Percentiles rank a stretch among this genome's conserved stretches.
These are phyloP conservation scores for Colletotrichum australisinense DNA, from an alignment of 2,329 filamentous ascomycete genomes.

Conservation along the genomic window DNA sequence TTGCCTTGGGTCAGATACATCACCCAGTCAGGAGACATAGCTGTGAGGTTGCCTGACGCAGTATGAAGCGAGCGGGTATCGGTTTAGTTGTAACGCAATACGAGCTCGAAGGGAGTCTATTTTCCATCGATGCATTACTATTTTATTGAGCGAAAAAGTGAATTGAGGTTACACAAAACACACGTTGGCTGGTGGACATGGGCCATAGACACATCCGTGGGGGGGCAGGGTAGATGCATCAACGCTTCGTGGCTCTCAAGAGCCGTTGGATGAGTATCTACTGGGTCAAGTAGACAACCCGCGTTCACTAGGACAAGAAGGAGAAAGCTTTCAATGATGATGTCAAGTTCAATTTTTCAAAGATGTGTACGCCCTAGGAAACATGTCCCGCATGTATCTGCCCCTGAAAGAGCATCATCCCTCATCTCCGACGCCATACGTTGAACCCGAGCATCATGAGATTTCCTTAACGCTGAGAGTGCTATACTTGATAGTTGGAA, in stretches of 20 bases:
- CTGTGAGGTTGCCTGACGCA: constrained; percentile 92
- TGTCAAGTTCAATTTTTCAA: neutral
- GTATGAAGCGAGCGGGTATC: constrained; percentile 62
- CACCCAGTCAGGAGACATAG: constrained; percentile 96
- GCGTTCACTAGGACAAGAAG: neutral
- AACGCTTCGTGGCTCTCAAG: neutral
- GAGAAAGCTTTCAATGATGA: neutral
- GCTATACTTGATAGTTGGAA: neutral
- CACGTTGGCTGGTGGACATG: neutral
- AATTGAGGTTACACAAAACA: neutral
- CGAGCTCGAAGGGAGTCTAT: neutral
- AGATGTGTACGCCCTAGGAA: neutral
- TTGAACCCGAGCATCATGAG: neutral
- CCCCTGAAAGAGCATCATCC: neutral
- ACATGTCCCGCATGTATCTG: neutral
- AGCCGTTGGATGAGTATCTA: neutral
- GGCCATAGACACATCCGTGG: neutral
- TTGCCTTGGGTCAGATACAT: constrained; percentile 99
- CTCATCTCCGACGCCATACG: neutral
- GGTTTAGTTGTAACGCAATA: neutral
- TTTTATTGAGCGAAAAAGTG: constrained; percentile 19
- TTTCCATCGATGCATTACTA: neutral
- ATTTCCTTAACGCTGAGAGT: neutral
- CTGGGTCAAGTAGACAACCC: neutral
- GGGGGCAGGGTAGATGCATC: neutral